Evolutionary conservation across 352 stramenopile species (phyloP), one percentile per base, ranked within the genome.

Genomic region (Globisporangium cederbergense): DNA sequence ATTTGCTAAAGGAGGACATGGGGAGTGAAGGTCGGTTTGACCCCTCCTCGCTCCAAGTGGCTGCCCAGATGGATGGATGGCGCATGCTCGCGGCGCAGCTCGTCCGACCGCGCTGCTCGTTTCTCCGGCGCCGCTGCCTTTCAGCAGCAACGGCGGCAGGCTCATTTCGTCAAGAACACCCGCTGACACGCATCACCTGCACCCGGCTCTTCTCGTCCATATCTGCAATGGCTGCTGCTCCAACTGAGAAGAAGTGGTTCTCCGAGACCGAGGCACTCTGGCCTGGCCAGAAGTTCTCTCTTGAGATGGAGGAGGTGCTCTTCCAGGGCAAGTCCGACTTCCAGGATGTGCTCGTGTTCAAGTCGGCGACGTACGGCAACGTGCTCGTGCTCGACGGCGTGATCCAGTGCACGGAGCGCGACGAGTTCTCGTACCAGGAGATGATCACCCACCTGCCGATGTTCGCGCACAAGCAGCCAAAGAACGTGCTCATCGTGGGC

Each of bases 381-480:
- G 97, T 99, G 46, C 86, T 99, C n/a, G 96, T 99, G 50, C 84
- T 99, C 40, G 98, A 99, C 78, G 97, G 97, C 56, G 97, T 99
- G 53, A 99, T 99, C 82, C 97, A 99, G 82, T 86, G 97, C 47
- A 99, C 98, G 34, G 97, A 99, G 75, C 83, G 95, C 38, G 98
- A 99, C 72, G 97, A 99, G 78, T 98, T 98, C 74, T 79, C 95
- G 50, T 99, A 99, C 83, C 97, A 99, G 82, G 98, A 99, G 84
- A 99, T 99, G 97, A 99, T 99, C 79, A 90, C 96, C 18, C 97
- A 99, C 78, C 83, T 99, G 58, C 97, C 97, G 10, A 84, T 99
- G 62, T 99, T 98, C 75, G 84, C 96, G 32, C 97, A 99, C 76
- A 85, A 85, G 25, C 81, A 96, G 75, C 98, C 98, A 30, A 98